Conservation (phyloP, 176 grass and related monocot genomes). For the Melocanna baccifera region DNA sequence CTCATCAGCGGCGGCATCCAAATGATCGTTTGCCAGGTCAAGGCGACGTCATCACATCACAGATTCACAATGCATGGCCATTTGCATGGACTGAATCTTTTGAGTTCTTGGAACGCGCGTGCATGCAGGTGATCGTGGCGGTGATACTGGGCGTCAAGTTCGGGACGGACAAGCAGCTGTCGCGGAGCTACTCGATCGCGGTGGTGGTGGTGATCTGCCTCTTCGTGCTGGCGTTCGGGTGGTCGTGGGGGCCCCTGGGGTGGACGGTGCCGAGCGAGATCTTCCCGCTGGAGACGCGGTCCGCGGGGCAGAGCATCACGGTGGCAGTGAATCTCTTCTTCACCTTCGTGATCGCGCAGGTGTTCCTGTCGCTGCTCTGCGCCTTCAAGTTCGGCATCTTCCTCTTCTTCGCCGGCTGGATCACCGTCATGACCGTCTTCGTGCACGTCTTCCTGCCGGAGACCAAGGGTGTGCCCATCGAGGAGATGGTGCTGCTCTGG, state of each 20-base stretch:
- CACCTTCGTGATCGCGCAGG: slow-evolving; percentile 77
- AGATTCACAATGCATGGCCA: neutral
- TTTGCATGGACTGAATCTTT: neutral
- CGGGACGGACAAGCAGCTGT: slow-evolving; percentile 60
- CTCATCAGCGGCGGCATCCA: slow-evolving; percentile 80
- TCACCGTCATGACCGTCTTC: slow-evolving; percentile 79
- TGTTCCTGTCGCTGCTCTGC: slow-evolving; percentile 73
- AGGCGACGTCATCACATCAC: neutral
- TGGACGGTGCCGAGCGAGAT: slow-evolving; percentile 96
- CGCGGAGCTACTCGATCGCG: slow-evolving; percentile 57
- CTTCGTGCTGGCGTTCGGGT: slow-evolving; percentile 88
- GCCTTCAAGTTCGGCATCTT: slow-evolving; percentile 82
- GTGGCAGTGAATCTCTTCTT: slow-evolving; percentile 79
- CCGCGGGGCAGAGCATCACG: slow-evolving; percentile 95
- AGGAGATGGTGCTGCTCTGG: slow-evolving; percentile 94
- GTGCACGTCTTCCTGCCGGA: slow-evolving; percentile 81
- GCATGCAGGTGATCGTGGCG: slow-evolving; percentile 66
- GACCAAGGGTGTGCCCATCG: slow-evolving; percentile 95
- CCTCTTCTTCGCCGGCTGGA: slow-evolving; percentile 86
- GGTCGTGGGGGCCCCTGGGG: slow-evolving; percentile 88
- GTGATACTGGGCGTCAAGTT: slow-evolving; percentile 71
- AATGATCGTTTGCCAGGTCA: slow-evolving; percentile 74
- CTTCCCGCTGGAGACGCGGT: slow-evolving; percentile 84
- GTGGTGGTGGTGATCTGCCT: slow-evolving; percentile 85
- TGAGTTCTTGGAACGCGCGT: neutral